Evolutionary conservation across 768 basidiomycete genomes (phyloP), one percentile per base, ranked within the genome.

Genomic region (Hericium alpestre): DNA sequence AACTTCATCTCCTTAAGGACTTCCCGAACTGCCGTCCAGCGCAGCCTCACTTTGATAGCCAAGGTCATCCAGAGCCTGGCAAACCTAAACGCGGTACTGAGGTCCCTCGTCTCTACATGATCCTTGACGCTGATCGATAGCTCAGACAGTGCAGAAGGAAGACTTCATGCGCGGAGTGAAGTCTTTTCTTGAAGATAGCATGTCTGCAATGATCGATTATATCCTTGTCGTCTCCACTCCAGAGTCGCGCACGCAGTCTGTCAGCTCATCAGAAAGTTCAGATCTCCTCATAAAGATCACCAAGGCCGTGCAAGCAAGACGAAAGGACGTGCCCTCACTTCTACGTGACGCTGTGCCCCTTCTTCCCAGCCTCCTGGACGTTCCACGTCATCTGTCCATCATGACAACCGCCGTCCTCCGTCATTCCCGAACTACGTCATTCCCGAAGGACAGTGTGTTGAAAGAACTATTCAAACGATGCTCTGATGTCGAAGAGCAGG

Each of bases 21-120:
- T 89, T 57, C 86, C 89, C 3, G 77, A 77, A 55, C 66, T 74
- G 18, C 72, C 9, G 81, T 91, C 10, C 84, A 89, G 65, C 82
- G 91, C 38, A 92, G 85, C 66, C 75, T 94, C 52, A 93, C 87
- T 0, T 67, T 90, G 61, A 83, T 94, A 54, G 91, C 90, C 7
- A 93, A 91, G 69, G 87, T 87, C n/a, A 79, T 94, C 18, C 90
- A 92, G 69, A 93, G 87, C 62, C 73, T 93, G 41, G 92, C 92
- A 5, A 94, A 94, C 68, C 72, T 93, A 55, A 91, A 89, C 61
- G 69, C 79, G 8, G 88, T 86, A 66, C 63, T 84, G 32, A 32
- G 71, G 16, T 5, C 15, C 22, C 22, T 38, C 27, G 32, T 20
- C 22, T 13, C 11, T 27, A 25, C 0, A n/a, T 32, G n/a, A 38